A percentile compares a stretch with the other conserved stretches of the same genome.
Conservation (phyloP, 805 yeast species). For the Metschnikowia bowlesiae region DNA sequence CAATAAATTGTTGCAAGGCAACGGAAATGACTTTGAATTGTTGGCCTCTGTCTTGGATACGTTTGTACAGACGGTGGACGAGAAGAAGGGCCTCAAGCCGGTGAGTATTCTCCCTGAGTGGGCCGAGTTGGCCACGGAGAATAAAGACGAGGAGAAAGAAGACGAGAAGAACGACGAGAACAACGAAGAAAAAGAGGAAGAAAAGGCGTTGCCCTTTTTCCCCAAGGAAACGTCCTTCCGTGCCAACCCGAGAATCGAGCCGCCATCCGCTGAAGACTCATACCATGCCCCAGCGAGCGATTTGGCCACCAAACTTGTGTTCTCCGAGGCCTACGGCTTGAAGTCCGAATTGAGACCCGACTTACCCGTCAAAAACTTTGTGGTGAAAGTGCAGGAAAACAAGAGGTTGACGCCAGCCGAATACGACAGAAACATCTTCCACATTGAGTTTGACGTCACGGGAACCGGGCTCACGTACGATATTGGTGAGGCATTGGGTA, state of each 20-base stretch:
- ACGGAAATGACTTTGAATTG: conserved; percentile 77
- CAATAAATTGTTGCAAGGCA: conserved; percentile 73
- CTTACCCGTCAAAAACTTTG: conserved; percentile 74
- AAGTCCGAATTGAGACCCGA: conserved; percentile 77
- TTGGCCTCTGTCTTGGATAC: conserved; percentile 68
- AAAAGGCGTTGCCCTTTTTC: conserved; percentile 42
- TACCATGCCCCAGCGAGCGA: conserved; percentile 38
- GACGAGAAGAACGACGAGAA: not conserved
- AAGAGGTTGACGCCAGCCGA: conserved; percentile 85
- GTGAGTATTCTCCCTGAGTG: conserved; percentile 31
- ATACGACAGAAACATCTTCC: conserved; percentile 93
- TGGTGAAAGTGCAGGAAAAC: conserved; percentile 88
- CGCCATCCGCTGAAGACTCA: conserved; percentile 28
- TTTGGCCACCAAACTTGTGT: conserved; percentile 66
- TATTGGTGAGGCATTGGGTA: conserved; percentile 95
- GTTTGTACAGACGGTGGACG: conserved; percentile 55
- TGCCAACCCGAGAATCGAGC: conserved; percentile 51
- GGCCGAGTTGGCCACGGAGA: conserved; percentile 24
- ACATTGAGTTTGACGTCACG: conserved; percentile 85
- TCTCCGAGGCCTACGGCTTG: conserved; percentile 72
- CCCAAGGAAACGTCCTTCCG: conserved; percentile 61
- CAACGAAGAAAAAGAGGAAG: conserved; percentile 20
- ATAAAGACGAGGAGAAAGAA: conserved; percentile 19
- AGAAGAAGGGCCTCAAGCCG: conserved; percentile 38
- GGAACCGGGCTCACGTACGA: conserved; percentile 90